Evolutionary conservation across 352 stramenopile species (phyloP), one percentile per base, ranked within the genome.

Genomic region (Globisporangium cederbergense): DNA sequence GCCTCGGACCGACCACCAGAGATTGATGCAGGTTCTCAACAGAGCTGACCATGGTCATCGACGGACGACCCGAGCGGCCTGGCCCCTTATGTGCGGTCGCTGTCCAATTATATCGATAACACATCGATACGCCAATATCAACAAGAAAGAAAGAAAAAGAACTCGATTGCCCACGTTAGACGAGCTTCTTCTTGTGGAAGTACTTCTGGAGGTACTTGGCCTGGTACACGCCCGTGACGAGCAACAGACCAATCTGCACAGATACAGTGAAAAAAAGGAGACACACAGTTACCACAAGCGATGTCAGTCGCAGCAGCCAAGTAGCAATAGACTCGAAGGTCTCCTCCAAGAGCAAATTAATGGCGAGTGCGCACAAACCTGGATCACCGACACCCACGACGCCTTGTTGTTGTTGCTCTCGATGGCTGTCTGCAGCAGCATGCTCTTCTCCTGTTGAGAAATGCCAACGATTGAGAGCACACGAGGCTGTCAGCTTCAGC

Each of bases 161-260:
- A 28, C 25, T 28, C 25, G 1, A 28, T 28, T 4, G n/a, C 13
- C 6, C 20, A 32, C 18, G 13, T 22, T 82, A 93, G n/a, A 93
- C 83, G 42, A 94, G 71, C 64, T 96, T 96, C 60, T 95, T 96
- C 66, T 88, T 88, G 61, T 90, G 76, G 59, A 96, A 92, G 68
- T 89, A 96, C 62, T 73, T 64, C 63, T 91, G 77, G 22, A 96
- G 72, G 59, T 96, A 76, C 54, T 89, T 83, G 16, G 85, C 81
- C 64, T 96, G 88, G 69, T 87, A 94, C 36, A 93, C 78, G 14
- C 77, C 81, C 2, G 82, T 88, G 36, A 83, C 59, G 13, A 95
- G 47, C 49, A 95, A 66, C 34, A 95, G 77, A 16, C 70, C 67
- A 60, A 90, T 94, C 79, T 95, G 14, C 11, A 56, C 38, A 45